phyloP scores from a whole-genome alignment of 108 stramenopile genomes.

The Skeletonema marinoi region DNA sequence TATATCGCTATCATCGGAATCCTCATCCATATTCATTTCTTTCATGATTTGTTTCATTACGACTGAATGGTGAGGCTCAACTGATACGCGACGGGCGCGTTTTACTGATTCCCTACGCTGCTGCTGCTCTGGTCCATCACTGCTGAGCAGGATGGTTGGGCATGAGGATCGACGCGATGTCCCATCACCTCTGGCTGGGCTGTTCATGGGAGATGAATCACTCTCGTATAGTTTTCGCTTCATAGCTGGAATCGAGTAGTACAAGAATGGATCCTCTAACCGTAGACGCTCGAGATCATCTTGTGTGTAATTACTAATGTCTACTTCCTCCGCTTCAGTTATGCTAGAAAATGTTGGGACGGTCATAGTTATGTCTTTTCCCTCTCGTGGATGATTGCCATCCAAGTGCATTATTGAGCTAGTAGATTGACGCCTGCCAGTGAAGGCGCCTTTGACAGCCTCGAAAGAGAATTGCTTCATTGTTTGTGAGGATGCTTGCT shows the following conservation, averaged over 20 bases:
- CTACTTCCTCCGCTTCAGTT: background rate
- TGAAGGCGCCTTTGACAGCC: background rate
- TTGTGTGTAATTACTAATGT: background rate
- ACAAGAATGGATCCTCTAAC: background rate
- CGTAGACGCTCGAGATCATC: background rate
- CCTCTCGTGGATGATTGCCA: background rate
- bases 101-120: background rate
- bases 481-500: too few relatives aligned
- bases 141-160: background rate
- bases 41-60: background rate
- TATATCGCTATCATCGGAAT: background rate
- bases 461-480: background rate
- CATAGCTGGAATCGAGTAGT: background rate
- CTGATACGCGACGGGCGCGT: background rate
- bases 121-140: background rate
- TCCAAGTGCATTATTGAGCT: background rate
- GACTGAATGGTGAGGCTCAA: background rate
- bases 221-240: background rate
- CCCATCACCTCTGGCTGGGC: background rate
- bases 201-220: background rate
- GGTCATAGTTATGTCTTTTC: background rate
- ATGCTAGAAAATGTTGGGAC: background rate
- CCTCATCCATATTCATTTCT: background rate
- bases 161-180: background rate
- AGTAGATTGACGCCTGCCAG: background rate